These are phyloP conservation scores for Porphyridium purpureum DNA, from an alignment of 23 red algal species.

Conservation along the genomic window DNA sequence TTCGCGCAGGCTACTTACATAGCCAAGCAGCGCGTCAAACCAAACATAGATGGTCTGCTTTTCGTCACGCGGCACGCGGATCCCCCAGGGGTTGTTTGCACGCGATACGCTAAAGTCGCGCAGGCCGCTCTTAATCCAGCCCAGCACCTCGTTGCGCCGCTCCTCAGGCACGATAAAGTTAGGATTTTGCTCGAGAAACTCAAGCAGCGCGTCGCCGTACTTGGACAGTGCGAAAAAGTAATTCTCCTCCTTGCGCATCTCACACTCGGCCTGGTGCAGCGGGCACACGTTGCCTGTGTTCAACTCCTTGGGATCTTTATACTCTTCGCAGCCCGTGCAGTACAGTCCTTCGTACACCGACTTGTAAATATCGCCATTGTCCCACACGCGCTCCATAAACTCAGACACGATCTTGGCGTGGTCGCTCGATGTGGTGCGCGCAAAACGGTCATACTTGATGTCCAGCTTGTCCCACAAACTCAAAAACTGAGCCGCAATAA, in stretches of 20 bases:
- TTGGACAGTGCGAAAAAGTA: constrained; percentile 94
- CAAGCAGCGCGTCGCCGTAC: constrained; percentile 51
- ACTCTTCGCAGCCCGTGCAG: constrained; percentile 97
- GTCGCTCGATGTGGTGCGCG: constrained; percentile 38
- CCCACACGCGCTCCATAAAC: constrained; percentile 69
- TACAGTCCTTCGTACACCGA: constrained; percentile 80
- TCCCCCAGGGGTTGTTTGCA: constrained; percentile 92
- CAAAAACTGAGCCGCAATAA: constrained; percentile 22
- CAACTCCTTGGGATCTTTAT: constrained; percentile 80
- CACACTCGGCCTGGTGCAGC: constrained; percentile 46
- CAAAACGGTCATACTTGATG: constrained; percentile 62
- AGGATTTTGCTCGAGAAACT: constrained; percentile 42
- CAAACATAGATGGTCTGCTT: constrained; percentile 91
- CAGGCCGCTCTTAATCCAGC: constrained; percentile 70
- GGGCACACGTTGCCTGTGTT: constrained; percentile 43
- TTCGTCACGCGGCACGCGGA: constrained; percentile 68
- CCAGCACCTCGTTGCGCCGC: constrained; percentile 85
- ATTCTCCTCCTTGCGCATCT: constrained; percentile 58
- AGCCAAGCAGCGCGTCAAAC: constrained; percentile 96
- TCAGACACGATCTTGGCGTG: constrained; percentile 46
- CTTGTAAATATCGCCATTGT: constrained; percentile 88
- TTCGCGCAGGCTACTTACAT: constrained; percentile 47
- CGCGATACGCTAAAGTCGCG: constrained; percentile 93
- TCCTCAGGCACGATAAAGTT: constrained; percentile 56
- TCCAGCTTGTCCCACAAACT: constrained; percentile 33